These are phyloP conservation scores for Auriscalpium microsporum DNA, from an alignment of 768 basidiomycete genomes.

Conservation along the genomic window DNA sequence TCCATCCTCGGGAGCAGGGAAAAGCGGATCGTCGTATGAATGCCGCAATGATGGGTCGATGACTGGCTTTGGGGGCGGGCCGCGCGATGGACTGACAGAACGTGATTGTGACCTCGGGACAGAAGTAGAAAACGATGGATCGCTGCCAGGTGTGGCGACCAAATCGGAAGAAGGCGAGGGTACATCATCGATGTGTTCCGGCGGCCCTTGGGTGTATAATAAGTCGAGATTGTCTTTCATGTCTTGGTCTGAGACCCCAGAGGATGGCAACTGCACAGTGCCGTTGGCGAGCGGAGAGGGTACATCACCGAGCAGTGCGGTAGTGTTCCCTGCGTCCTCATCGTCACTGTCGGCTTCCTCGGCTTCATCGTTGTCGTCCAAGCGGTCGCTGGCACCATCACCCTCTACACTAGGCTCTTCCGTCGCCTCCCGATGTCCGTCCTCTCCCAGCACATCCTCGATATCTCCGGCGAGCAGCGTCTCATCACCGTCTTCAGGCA, in stretches of 20 bases:
- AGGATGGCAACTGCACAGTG: conserved; percentile 3
- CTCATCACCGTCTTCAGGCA: no score
- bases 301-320: neutral
- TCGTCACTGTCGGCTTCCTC: conserved; percentile 27
- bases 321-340: conserved; percentile 19
- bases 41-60: neutral
- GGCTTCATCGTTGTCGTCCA: neutral
- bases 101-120: neutral
- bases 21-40: neutral
- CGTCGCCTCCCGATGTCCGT: conserved; percentile 19
- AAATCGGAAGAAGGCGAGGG: neutral
- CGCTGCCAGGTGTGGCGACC: neutral
- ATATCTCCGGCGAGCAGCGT: neutral
- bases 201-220: neutral
- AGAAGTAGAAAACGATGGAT: neutral
- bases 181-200: neutral
- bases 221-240: neutral
- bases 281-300: conserved; percentile 1
- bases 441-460: conserved; percentile 15
- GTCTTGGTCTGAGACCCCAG: conserved; percentile 5
- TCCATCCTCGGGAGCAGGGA: neutral
- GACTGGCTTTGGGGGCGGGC: no score
- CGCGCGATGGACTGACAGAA: no score
- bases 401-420: conserved; percentile 23
- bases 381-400: conserved; percentile 15